Evolutionary conservation across 2,329 filamentous ascomycete species (phyloP).

Genomic region (Cadophora gregata): DNA sequence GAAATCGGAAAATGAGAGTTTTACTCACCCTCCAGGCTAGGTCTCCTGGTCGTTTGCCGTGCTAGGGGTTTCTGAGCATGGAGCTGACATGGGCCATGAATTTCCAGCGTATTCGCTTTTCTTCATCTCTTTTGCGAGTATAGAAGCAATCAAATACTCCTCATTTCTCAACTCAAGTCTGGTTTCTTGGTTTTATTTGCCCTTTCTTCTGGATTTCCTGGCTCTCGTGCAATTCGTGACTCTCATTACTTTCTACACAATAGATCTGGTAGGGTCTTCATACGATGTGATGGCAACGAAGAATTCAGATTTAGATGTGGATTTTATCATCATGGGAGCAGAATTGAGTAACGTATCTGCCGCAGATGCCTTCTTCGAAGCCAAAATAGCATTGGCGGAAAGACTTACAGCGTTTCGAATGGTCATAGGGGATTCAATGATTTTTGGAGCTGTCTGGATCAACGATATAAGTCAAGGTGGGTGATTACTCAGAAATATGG

Average conservation of each 20-base stretch:
- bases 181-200: too few species aligned
- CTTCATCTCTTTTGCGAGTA: too few species aligned
- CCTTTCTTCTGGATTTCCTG: too few species aligned
- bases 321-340: neutral
- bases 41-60: too few species aligned
- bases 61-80: too few species aligned
- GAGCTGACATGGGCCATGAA: too few species aligned
- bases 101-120: too few species aligned
- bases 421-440: neutral
- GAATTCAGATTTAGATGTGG: neutral
- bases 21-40: too few species aligned
- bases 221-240: too few species aligned
- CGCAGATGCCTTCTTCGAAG: neutral
- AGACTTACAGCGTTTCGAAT: neutral
- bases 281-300: neutral
- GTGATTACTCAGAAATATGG: neutral
- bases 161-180: neutral
- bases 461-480: constrained; percentile 7
- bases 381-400: constrained; percentile 7
- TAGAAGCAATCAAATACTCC: too few species aligned
- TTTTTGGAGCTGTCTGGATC: constrained; percentile 6
- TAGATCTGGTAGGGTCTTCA: too few species aligned
- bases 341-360: neutral
- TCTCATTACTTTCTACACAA: too few species aligned
- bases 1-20: neutral